phyloP scores from a whole-genome alignment of 306 rosid species.

The Mimosa pudica region DNA sequence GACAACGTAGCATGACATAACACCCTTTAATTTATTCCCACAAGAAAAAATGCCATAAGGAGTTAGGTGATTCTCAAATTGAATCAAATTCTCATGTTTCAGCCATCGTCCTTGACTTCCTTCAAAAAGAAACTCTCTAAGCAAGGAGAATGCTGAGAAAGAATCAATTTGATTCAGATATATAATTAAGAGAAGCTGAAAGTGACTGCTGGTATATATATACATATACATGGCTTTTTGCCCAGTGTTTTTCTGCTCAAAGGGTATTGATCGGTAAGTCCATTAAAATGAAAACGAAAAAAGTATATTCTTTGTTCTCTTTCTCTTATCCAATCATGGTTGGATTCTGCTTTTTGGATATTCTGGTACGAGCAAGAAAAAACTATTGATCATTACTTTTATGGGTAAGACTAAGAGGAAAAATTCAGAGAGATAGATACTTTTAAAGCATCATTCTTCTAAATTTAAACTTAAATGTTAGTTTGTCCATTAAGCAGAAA shows the following conservation, averaged over 20 bases:
- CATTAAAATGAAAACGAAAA: background rate
- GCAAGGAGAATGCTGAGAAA: slow-evolving; percentile 10
- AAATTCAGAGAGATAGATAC: no score
- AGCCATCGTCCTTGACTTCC: slow-evolving; percentile 29
- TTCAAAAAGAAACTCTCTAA: slow-evolving; percentile 28
- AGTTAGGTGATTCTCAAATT: slow-evolving; percentile 29
- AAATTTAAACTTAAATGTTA: slow-evolving; percentile 4
- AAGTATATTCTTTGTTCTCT: background rate
- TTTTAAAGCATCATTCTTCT: no score
- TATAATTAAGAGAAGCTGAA: slow-evolving; percentile 18
- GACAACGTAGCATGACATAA: background rate
- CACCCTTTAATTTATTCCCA: background rate
- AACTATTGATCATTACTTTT: no score
- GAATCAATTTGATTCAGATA: slow-evolving; percentile 22
- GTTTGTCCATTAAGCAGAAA: slow-evolving; percentile 54
- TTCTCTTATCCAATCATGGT: slow-evolving; percentile 14
- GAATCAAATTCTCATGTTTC: slow-evolving; percentile 25
- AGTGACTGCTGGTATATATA: slow-evolving; percentile 39
- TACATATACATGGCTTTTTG: slow-evolving; percentile 49
- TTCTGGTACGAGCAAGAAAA: no score
- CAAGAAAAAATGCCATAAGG: slow-evolving; percentile 24
- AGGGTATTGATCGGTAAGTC: slow-evolving; percentile 72
- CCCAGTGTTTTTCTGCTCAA: slow-evolving; percentile 65
- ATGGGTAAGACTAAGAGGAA: no score
- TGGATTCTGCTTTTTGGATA: no score